phyloP scores from a whole-genome alignment of 2,329 filamentous ascomycete genomes.

The Alternaria hordeiaustralica region DNA sequence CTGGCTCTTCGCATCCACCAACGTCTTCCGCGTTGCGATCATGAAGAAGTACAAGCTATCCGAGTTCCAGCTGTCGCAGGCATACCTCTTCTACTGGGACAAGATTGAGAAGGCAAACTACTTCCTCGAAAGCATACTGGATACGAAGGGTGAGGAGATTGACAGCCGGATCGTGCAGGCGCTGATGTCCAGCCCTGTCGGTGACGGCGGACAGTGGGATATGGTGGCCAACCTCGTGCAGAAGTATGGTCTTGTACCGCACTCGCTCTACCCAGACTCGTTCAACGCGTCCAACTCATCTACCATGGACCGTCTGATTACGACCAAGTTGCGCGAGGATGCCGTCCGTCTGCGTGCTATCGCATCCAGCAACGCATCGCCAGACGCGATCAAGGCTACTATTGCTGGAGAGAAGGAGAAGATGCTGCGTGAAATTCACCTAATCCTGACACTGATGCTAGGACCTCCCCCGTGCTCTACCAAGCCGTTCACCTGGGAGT shows the following conservation, averaged over 20 bases:
- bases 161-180: slow-evolving; percentile 76
- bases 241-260: slow-evolving; percentile 89
- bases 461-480: slow-evolving; percentile 76
- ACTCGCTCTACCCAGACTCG: slow-evolving; percentile 79
- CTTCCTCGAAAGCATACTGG: slow-evolving; percentile 83
- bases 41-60: slow-evolving; percentile 83
- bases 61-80: slow-evolving; percentile 83
- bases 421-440: slow-evolving; percentile 81
- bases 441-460: slow-evolving; percentile 81
- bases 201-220: slow-evolving; percentile 89
- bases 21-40: slow-evolving; percentile 85
- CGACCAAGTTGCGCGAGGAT: slow-evolving; percentile 86
- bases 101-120: slow-evolving; percentile 92
- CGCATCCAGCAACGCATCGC: slow-evolving; percentile 46
- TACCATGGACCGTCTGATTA: slow-evolving; percentile 75
- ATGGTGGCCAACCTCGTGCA: slow-evolving; percentile 86
- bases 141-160: slow-evolving; percentile 73
- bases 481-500: slow-evolving; percentile 80
- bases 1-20: slow-evolving; percentile 93
- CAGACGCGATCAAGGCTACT: slow-evolving; percentile 48
- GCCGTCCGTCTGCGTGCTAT: slow-evolving; percentile 74
- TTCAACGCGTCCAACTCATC: slow-evolving; percentile 77
- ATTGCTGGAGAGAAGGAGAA: slow-evolving; percentile 66
- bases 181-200: slow-evolving; percentile 71
- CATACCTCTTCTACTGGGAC: slow-evolving; percentile 92